A percentile compares a stretch with the other conserved stretches of the same genome.
Evolutionary conservation across 768 basidiomycete species (phyloP).

Genomic region (Bullera alba): DNA sequence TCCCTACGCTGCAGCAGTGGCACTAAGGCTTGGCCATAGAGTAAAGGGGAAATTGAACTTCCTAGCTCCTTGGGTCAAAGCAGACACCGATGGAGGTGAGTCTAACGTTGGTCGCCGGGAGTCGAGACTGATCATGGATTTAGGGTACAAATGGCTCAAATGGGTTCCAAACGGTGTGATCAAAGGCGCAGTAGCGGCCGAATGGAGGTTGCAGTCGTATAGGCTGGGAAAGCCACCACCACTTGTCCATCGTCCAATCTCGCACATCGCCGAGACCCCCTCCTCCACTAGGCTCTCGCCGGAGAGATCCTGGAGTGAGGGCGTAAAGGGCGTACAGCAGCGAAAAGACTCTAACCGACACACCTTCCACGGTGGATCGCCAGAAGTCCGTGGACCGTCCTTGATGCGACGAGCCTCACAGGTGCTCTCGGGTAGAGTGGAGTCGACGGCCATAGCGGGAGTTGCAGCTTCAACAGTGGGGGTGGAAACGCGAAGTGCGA

Average conservation of each 20-base stretch:
- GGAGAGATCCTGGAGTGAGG: too few species aligned
- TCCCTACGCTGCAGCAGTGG: conserved; percentile 85
- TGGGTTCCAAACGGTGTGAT: conserved; percentile 89
- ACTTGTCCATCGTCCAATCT: conserved; percentile 70
- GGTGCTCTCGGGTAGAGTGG: background rate
- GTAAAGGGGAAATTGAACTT: conserved; percentile 78
- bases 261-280: conserved; percentile 48
- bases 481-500: too few species aligned
- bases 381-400: background rate
- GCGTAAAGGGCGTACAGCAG: too few species aligned
- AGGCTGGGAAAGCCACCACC: conserved; percentile 93
- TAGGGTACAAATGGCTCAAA: conserved; percentile 91
- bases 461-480: too few species aligned
- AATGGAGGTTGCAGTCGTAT: conserved; percentile 96
- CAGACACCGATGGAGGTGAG: conserved; percentile 72
- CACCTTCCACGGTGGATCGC: too few species aligned
- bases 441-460: too few species aligned
- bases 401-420: background rate
- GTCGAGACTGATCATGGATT: conserved; percentile 19
- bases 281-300: conserved; percentile 13
- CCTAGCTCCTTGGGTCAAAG: conserved; percentile 94
- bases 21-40: conserved; percentile 64
- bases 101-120: conserved; percentile 1
- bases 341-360: too few species aligned
- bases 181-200: conserved; percentile 91